Evolutionary conservation across 345 rosid species (phyloP).

Genomic region (Brassica cretica): DNA sequence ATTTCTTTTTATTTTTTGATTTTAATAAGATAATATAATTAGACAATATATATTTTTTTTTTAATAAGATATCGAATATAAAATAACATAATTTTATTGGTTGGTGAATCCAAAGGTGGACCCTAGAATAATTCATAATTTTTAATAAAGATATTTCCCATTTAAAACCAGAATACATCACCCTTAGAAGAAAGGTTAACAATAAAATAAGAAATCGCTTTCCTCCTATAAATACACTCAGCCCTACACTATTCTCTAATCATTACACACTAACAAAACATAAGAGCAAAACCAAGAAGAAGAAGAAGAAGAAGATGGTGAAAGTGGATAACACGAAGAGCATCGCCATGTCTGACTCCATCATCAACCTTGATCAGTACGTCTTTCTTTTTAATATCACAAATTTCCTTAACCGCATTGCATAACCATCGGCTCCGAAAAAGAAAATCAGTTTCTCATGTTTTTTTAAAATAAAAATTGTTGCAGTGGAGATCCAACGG

Average conservation of each 20-base stretch:
- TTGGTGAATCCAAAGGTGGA: no score
- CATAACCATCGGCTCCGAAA: slow-evolving; percentile 16
- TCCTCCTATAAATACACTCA: slow-evolving; percentile 32
- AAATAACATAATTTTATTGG: no score
- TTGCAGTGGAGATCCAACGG: slow-evolving; percentile 84
- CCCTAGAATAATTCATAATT: not conserved
- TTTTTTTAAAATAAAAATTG: not conserved
- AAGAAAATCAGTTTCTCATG: not conserved
- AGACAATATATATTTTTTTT: no score
- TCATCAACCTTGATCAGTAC: slow-evolving; percentile 39
- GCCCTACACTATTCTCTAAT: slow-evolving; percentile 37
- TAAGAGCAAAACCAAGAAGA: not conserved
- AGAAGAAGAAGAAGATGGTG: slow-evolving; percentile 34
- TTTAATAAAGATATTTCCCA: not conserved
- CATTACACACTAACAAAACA: slow-evolving; percentile 28
- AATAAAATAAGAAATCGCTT: slow-evolving; percentile 30
- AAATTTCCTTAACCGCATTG: slow-evolving; percentile 29
- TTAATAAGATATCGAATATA: no score
- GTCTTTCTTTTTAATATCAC: not conserved
- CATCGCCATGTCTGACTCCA: slow-evolving; percentile 27
- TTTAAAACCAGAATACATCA: not conserved
- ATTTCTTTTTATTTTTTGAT: no score
- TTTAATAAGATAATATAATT: no score
- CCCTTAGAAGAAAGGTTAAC: no score
- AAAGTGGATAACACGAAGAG: slow-evolving; percentile 31